Evolutionary conservation across 2,329 filamentous ascomycete genomes (phyloP), one percentile per base, ranked within the genome.

Genomic region (Ramularia endophylla): DNA sequence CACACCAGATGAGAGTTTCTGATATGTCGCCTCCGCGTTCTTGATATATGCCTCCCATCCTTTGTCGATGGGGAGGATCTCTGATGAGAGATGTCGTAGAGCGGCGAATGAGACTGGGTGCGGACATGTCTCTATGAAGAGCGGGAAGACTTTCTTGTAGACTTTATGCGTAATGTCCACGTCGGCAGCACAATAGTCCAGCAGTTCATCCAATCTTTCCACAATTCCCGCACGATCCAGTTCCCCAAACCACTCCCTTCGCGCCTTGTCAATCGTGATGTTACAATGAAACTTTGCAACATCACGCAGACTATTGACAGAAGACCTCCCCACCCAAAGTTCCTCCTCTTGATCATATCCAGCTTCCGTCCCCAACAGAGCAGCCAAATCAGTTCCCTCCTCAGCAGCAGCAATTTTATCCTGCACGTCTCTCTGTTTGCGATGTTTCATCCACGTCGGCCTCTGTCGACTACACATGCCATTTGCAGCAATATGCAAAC

Each of bases 31-130:
- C 60, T 98, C 92, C 0, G 92, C 83, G 44, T 85, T 90, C 8
- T 75, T 69, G 32, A 97, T 73, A 59, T 98, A 98, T 1, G 78
- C 70, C 46, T 90, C 78, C 94, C 94, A 98, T 0, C 84, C 81
- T 55, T 83, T 78, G 61, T 97, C 80, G 32, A 97, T 85, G 0
- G 92, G 92, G 6, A 98, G 70, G 35, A 97, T 95, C 50, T 95
- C 88, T 0, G 89, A 84, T 0, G 89, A 88, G n/a, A 98, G 74
- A 61, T 97, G 92, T 12, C 92, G 78, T 13, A 98, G 72, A 2
- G 92, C 92, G 2, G 87, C 90, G 58, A 98, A 98, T 65, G 89
- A 97, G 57, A 98, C 92, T 0, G 92, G 92, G 64, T 98, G 94
- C 0, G 92, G 92, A 59, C 92, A 98, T 18, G 85, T 86, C 32